Percentiles rank a stretch among this genome's conserved stretches.
Conservation (phyloP, 1,284 basidiomycete species). For the Cryptococcus amylolentus region DNA sequence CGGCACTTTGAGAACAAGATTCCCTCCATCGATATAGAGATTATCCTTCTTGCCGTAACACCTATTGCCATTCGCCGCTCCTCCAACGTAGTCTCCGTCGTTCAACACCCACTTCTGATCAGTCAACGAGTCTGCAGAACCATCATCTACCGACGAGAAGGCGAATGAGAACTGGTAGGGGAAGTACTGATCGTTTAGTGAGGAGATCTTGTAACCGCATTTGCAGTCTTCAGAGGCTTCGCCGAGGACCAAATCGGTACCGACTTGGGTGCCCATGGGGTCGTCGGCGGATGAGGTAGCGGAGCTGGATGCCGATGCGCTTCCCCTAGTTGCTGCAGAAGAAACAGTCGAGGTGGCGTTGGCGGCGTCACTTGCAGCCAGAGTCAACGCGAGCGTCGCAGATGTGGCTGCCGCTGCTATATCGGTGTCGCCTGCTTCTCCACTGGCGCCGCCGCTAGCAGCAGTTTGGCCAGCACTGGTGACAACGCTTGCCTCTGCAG, state of each 20-base stretch:
- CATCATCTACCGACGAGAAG: slow-evolving; percentile 1
- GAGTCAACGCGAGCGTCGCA: neutral
- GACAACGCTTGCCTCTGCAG: neutral
- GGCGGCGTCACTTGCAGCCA: neutral
- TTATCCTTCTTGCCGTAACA: slow-evolving; percentile 2
- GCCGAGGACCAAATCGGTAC: neutral
- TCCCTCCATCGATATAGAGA: slow-evolving; percentile 2
- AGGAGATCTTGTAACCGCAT: slow-evolving; percentile 10
- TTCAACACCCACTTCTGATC: slow-evolving; percentile 7
- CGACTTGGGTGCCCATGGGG: neutral
- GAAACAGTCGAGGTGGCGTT: neutral
- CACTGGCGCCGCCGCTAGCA: neutral
- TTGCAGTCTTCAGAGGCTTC: slow-evolving; percentile 4
- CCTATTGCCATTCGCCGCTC: neutral
- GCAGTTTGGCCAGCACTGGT: neutral
- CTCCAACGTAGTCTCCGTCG: neutral
- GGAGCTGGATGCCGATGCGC: neutral
- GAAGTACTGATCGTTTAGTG: slow-evolving; percentile 4
- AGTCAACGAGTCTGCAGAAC: neutral
- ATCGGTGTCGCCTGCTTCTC: no score
- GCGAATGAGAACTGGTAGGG: slow-evolving; percentile 4
- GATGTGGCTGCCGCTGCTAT: neutral
- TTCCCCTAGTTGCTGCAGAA: neutral
- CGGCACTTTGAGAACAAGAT: slow-evolving; percentile 6
- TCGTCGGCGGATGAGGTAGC: neutral